Base-by-base conservation (phyloP, 257 asterid genomes). In the Salvia rosmarinus region DNA sequence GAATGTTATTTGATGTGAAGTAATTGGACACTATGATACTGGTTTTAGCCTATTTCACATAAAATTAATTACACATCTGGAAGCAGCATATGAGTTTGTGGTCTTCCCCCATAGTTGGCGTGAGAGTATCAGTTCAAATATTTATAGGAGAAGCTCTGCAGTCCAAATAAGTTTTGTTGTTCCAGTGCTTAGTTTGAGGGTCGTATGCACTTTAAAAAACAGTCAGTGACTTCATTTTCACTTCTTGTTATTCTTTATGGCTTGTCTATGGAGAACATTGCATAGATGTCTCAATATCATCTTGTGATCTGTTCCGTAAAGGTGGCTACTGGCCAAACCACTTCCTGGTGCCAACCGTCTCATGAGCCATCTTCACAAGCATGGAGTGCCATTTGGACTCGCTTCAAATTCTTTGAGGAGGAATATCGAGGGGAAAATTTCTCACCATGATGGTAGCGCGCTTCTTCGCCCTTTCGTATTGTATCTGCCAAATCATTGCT, bases 271-370 rank as follows among this genome's bases (percentile, higher is more conserved):
- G 40, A 34, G 39, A 61, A 2, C 57, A 46, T 54, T 23, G 51
- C 20, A 2, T 10, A 10, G 49, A 20, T 56, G 32, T 69, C 67
- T 52, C 42, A 25, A 2, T 67, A 23, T 12, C 70, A 30, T 50
- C 40, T 58, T 64, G 6, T 46, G 12, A 5, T 40, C 17, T 74
- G 67, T 77, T 72, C 9, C 17, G 39, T 79, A 5, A 65, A 92
- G 98, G 85, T 88, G 95, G 97, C 61, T 55, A 71, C 76, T 79
- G 78, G 87, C 96, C 3, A 88, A 86, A 77, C 81, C 93, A 50
- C 95, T 92, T 79, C 98, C 98, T 16, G 97, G 97, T 57, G 98
- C 86, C 47, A 86, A 87, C 73, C 96, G 97, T 40, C 87, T 92
- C 19, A 84, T 92, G 87, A 74, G 60, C 44, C 96, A 92, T 81